Percentiles rank a stretch among this genome's conserved stretches.
These are phyloP conservation scores for Bolboschoenus planiculmis DNA, from an alignment of 176 grass and related monocot species.

Conservation along the genomic window DNA sequence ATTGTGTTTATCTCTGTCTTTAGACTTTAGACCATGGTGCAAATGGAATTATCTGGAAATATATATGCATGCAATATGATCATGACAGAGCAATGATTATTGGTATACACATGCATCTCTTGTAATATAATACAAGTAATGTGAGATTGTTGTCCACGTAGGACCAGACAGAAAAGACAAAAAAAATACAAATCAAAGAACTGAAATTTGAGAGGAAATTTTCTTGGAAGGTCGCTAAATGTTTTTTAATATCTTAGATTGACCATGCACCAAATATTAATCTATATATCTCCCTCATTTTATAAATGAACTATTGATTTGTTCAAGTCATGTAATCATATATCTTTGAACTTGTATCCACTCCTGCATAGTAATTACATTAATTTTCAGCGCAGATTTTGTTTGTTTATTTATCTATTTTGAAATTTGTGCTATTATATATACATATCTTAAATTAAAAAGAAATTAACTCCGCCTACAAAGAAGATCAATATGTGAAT, in stretches of 20 bases:
- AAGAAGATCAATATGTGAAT: too few species aligned
- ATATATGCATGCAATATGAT: not conserved
- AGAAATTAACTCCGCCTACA: too few species aligned
- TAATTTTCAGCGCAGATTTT: too few species aligned
- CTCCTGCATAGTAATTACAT: too few species aligned
- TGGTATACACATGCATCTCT: not conserved
- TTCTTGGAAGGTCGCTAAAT: slow-evolving; percentile 2
- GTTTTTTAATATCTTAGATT: not conserved
- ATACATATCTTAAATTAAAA: too few species aligned
- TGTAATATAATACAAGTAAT: not conserved
- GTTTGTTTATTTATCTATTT: too few species aligned
- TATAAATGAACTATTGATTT: too few species aligned
- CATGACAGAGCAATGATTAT: not conserved
- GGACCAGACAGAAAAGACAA: not conserved
- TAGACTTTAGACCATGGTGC: not conserved
- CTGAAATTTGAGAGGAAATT: not conserved
- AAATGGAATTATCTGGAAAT: not conserved
- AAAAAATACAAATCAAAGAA: not conserved
- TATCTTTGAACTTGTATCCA: too few species aligned
- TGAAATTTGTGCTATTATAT: too few species aligned
- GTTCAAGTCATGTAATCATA: not conserved
- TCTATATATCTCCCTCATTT: not conserved
- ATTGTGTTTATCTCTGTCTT: not conserved
- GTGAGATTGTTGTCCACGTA: not conserved
- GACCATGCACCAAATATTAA: not conserved